phyloP scores from a whole-genome alignment of 805 yeast genomes.

The Sugiyamaella floridensis region DNA sequence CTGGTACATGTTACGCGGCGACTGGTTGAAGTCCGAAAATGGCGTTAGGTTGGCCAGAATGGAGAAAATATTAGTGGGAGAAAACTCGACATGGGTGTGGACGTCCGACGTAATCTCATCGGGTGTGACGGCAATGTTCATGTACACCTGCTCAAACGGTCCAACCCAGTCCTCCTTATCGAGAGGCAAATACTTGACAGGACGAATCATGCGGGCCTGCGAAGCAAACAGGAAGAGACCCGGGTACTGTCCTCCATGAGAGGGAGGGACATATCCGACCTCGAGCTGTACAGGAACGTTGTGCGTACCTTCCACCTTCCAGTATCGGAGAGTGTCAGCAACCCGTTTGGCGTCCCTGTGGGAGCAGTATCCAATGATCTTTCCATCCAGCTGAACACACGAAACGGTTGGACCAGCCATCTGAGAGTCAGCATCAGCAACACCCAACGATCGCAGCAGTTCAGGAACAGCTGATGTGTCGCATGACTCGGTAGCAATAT shows the following conservation, averaged over 20 bases:
- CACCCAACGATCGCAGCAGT: constrained; percentile 66
- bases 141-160: constrained; percentile 96
- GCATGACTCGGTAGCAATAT: constrained; percentile 66
- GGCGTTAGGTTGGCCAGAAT: constrained; percentile 96
- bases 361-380: constrained; percentile 87
- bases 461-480: constrained; percentile 69
- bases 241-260: constrained; percentile 92
- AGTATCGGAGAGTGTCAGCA: constrained; percentile 82
- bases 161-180: constrained; percentile 83
- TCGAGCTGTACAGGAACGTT: constrained; percentile 83
- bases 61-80: constrained; percentile 91
- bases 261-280: constrained; percentile 95
- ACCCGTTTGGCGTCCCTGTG: constrained; percentile 80
- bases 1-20: constrained; percentile 99
- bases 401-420: constrained; percentile 84
- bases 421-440: constrained; percentile 57
- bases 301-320: constrained; percentile 80
- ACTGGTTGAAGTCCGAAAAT: constrained; percentile 96
- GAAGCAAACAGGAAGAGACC: constrained; percentile 91
- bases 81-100: constrained; percentile 89
- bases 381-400: constrained; percentile 92
- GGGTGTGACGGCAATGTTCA: constrained; percentile 93
- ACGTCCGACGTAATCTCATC: constrained; percentile 74
- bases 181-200: constrained; percentile 83
- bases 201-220: constrained; percentile 91